These are phyloP conservation scores for Calonectria ilicicola DNA, from an alignment of 2,329 filamentous ascomycete genomes.

Conservation along the genomic window DNA sequence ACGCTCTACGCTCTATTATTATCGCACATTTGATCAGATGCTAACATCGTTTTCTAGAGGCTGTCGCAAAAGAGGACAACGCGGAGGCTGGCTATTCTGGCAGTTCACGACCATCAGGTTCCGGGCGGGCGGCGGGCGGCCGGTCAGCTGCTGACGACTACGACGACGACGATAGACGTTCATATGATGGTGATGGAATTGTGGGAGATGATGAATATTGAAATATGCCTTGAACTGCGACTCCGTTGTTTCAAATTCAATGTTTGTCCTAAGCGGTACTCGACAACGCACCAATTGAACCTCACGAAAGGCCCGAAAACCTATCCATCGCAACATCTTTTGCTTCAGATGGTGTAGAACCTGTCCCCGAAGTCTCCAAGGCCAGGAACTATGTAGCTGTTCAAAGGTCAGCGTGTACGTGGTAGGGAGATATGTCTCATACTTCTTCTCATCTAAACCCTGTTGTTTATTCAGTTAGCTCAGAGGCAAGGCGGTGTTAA, in stretches of 20 bases:
- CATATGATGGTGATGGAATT: conserved; percentile 66
- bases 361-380: conserved; percentile 96
- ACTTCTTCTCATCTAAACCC: conserved; percentile 99
- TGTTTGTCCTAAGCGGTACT: conserved; percentile 26
- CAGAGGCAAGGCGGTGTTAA: conserved; percentile 14
- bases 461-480: conserved; percentile 45
- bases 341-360: conserved; percentile 85
- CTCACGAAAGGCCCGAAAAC: conserved; percentile 24
- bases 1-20: conserved; percentile 37
- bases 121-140: conserved; percentile 36
- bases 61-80: conserved; percentile 62
- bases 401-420: conserved; percentile 49
- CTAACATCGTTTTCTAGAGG: conserved; percentile 52
- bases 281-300: conserved; percentile 27
- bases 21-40: background rate
- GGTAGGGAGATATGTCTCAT: conserved; percentile 43
- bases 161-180: conserved; percentile 64
- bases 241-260: conserved; percentile 35
- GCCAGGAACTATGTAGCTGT: conserved; percentile 93
- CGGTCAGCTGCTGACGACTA: conserved; percentile 54
- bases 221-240: conserved; percentile 42
- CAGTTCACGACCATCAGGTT: conserved; percentile 40
- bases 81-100: conserved; percentile 44
- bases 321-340: conserved; percentile 25
- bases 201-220: conserved; percentile 68